These are phyloP conservation scores for Fennellomyces sp. DNA, from an alignment of 371 early-diverging fungal genomes.

Conservation along the genomic window DNA sequence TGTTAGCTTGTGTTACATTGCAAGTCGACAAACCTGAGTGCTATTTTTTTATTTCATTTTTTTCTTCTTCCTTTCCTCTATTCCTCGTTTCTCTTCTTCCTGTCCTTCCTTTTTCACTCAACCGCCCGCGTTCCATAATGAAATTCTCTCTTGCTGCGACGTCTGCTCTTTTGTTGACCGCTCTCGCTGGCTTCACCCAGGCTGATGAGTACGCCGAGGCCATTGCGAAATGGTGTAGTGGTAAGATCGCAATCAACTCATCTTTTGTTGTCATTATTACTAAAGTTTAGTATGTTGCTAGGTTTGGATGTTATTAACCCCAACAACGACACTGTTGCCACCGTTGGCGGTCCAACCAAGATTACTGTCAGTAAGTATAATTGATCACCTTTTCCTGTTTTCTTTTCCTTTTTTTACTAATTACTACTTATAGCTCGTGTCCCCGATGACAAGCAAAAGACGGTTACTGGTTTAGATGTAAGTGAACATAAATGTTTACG, in stretches of 20 bases:
- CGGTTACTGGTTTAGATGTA: slow-evolving; percentile 51
- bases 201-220: slow-evolving; percentile 50
- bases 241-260: slow-evolving; percentile 13
- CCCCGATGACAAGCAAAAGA: slow-evolving; percentile 32
- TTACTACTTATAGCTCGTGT: slow-evolving; percentile 4
- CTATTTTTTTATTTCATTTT: neutral
- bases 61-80: slow-evolving; percentile 6
- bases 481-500: slow-evolving; percentile 15
- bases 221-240: slow-evolving; percentile 45
- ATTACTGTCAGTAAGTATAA: slow-evolving; percentile 36
- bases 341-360: slow-evolving; percentile 33
- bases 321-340: slow-evolving; percentile 22
- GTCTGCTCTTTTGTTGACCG: slow-evolving; percentile 36
- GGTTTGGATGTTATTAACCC: slow-evolving; percentile 21
- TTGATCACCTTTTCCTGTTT: no score
- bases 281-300: neutral
- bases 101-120: neutral
- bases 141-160: slow-evolving; percentile 51
- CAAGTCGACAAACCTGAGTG: neutral
- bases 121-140: slow-evolving; percentile 23
- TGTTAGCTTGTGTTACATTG: slow-evolving; percentile 24
- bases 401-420: neutral
- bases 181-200: slow-evolving; percentile 28
- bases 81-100: slow-evolving; percentile 14
- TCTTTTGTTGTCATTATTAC: neutral